A percentile compares a stretch with the other conserved stretches of the same genome.
phyloP scores from a whole-genome alignment of 176 grass and related monocot species.

The Zoysia pacifica region DNA sequence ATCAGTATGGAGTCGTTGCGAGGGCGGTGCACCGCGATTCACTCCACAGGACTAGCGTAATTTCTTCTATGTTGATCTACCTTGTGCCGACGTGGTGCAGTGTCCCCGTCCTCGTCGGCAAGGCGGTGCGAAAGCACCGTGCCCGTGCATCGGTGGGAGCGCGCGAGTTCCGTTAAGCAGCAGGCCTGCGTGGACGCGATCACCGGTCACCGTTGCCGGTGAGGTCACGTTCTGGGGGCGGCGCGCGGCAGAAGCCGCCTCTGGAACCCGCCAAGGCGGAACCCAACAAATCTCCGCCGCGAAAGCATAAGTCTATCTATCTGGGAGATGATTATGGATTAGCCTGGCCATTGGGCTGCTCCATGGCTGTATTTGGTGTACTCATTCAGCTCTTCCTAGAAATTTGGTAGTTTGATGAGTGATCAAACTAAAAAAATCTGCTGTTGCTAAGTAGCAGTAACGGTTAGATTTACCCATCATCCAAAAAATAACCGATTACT shows the following conservation, averaged over 20 bases:
- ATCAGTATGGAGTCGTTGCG: background rate
- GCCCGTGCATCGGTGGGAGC: too few species aligned
- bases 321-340: background rate
- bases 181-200: too few species aligned
- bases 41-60: background rate
- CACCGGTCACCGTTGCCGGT: too few species aligned
- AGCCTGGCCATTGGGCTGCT: background rate
- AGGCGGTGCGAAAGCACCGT: too few species aligned
- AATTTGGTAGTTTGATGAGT: too few species aligned
- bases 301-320: background rate
- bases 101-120: too few species aligned
- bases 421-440: background rate
- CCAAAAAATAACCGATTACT: too few species aligned
- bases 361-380: background rate
- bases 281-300: constrained; percentile 7
- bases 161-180: too few species aligned
- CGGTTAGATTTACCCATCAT: background rate
- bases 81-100: too few species aligned
- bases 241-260: constrained; percentile 7
- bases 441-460: background rate
- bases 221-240: constrained; percentile 2
- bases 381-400: background rate
- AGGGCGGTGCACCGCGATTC: background rate
- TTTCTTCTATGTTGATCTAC: background rate
- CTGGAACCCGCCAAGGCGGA: background rate